Base-by-base conservation (phyloP, 2,329 filamentous ascomycete species). In the Pseudogymnoascus sp. region DNA sequence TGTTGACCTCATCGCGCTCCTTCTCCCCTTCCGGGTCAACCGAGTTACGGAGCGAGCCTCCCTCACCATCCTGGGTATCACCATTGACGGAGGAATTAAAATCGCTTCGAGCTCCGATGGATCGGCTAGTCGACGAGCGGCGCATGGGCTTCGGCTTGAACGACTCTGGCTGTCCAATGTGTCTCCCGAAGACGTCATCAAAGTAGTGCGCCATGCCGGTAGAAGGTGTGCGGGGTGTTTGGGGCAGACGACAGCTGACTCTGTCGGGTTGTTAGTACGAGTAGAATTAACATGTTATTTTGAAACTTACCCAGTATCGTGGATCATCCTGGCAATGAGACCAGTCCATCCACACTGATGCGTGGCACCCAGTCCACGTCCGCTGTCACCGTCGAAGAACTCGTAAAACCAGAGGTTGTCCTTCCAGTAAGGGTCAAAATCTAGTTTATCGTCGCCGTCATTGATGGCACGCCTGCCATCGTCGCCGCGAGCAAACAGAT, bases 301-400 rank as follows among this genome's bases (percentile, higher is more conserved):
- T 38, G 42, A 39, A 36, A 35, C 87, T 79, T 86, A 94, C 90
- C 92, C 93, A 68, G 93, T 97, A 72, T 97, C 94, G 70, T 97
- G 93, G 64, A 97, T 97, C 85, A 97, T 90, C 76, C 95, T 92
- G 27, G 93, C 93, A 73, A 97, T 92, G 68, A 97, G 76, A 25
- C 93, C 93, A 38, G 93, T 97, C 93, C 94, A 97, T 59, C 93
- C 93, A 72, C 91, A 96, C 75, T 97, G 94, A 75, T 97, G 94
- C 58, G 88, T 93, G 38, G 93, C 91, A 63, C 93, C 93, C 1
- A 97, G 82, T 13, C 94, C 93, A 67, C 92, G 88, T 12, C 93
- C 93, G 59, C 81, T 87, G 73, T 97, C 92, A 39, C 92, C 93
- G 72, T 97, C 93, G 72, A 97, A 97, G 80, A 95, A 97, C 74